A percentile compares a stretch with the other conserved stretches of the same genome.
Evolutionary conservation across 768 basidiomycete species (phyloP).

Genomic region (Chalciporus piperatus): DNA sequence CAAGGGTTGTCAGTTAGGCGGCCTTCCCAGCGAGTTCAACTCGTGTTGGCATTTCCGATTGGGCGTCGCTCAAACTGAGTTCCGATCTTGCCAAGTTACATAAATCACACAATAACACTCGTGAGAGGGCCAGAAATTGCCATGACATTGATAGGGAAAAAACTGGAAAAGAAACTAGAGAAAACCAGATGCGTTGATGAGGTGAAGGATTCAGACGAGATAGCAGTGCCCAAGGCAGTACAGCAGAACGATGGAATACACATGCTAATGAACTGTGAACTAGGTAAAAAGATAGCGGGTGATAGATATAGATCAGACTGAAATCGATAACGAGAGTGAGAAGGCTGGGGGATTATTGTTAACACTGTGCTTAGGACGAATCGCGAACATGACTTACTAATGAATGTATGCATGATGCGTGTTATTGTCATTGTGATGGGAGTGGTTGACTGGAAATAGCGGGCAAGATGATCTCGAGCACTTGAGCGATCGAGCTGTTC

Average conservation of each 20-base stretch:
- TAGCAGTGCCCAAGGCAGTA: conserved; percentile 24
- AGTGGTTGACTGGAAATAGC: conserved; percentile 41
- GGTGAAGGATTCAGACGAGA: conserved; percentile 18
- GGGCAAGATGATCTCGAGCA: conserved; percentile 64
- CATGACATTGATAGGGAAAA: conserved; percentile 16
- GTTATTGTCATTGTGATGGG: conserved; percentile 19
- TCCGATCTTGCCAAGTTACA: not conserved
- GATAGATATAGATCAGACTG: conserved; percentile 28
- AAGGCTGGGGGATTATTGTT: conserved; percentile 10
- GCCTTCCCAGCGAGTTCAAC: conserved; percentile 16
- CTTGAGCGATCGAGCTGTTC: conserved; percentile 79
- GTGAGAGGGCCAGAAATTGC: conserved; percentile 8
- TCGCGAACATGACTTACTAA: conserved; percentile 20
- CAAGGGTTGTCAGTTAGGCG: conserved; percentile 19
- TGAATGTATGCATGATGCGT: conserved; percentile 5
- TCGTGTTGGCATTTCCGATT: conserved; percentile 8
- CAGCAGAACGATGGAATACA: conserved; percentile 28
- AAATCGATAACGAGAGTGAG: conserved; percentile 22
- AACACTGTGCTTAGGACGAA: conserved; percentile 3
- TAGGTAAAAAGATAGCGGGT: conserved; percentile 21
- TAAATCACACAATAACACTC: not conserved
- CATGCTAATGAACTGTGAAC: conserved; percentile 27
- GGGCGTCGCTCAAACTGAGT: not conserved
- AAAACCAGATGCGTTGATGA: conserved; percentile 23
- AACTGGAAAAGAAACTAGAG: conserved; percentile 1